Conservation (phyloP, 352 stramenopile species). For the Phytophthora sansomeana region DNA sequence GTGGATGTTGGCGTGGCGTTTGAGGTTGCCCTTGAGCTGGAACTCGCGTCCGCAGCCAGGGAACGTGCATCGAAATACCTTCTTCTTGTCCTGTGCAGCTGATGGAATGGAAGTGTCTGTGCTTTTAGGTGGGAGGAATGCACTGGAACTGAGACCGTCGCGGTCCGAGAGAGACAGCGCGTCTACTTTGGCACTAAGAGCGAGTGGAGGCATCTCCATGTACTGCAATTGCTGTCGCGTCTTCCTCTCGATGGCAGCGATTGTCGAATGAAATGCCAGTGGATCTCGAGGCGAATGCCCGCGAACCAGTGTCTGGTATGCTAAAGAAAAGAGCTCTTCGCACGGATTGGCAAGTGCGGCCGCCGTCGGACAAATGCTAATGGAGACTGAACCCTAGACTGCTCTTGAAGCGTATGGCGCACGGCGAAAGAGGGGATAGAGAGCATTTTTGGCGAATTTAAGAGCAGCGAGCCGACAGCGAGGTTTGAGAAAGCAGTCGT, state of each 20-base stretch:
- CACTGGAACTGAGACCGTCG: conserved; percentile 11
- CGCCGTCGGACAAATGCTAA: conserved; percentile 29
- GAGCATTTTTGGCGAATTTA: neutral
- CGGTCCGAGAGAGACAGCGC: conserved; percentile 16
- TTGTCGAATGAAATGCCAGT: conserved; percentile 20
- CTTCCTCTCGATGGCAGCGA: conserved; percentile 3
- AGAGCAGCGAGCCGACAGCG: too few species aligned
- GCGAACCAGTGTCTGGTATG: neutral
- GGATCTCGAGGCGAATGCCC: neutral
- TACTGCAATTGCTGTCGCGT: neutral
- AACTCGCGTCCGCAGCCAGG: conserved; percentile 64
- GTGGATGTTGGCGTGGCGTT: conserved; percentile 69
- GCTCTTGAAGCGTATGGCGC: neutral
- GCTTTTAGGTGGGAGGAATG: neutral
- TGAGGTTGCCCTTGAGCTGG: conserved; percentile 73
- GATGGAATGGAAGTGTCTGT: neutral
- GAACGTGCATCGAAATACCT: conserved; percentile 57
- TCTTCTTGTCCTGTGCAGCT: conserved; percentile 9
- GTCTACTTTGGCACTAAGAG: conserved; percentile 32
- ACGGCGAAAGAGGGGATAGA: neutral
- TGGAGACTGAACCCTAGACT: conserved; percentile 9
- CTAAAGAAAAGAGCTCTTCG: conserved; percentile 28
- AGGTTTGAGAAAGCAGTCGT: too few species aligned
- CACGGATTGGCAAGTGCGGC: conserved; percentile 10
- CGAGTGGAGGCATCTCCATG: conserved; percentile 31